Evolutionary conservation across 768 basidiomycete genomes (phyloP).

Genomic region (Stropharia rugosoannulata): DNA sequence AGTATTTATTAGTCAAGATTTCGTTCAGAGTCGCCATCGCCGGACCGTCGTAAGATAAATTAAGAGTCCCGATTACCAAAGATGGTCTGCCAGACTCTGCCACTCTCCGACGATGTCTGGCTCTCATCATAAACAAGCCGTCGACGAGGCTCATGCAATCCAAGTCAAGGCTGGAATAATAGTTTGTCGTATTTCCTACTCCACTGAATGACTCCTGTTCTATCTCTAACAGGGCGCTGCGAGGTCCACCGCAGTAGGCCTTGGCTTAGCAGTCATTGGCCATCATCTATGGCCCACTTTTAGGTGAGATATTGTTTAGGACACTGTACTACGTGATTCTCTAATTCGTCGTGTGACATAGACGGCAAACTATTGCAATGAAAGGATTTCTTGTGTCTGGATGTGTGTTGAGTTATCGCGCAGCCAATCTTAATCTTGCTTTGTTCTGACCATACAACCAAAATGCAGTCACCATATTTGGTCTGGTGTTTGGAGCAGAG

Average conservation of each 20-base stretch:
- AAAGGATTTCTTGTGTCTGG: constrained; percentile 77
- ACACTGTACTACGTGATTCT: not conserved
- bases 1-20: too few species aligned
- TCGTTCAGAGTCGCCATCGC: too few species aligned
- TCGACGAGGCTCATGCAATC: constrained; percentile 55
- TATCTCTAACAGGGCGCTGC: constrained; percentile 46
- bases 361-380: constrained; percentile 78
- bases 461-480: constrained; percentile 57
- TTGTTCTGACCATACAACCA: not conserved
- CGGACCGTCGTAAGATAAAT: too few species aligned
- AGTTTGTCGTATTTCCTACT: constrained; percentile 35
- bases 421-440: not conserved
- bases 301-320: constrained; percentile 40
- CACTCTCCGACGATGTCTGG: constrained; percentile 24
- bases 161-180: constrained; percentile 59
- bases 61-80: not conserved
- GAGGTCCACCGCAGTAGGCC: constrained; percentile 50
- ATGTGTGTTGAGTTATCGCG: constrained; percentile 43
- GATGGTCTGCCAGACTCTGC: not conserved
- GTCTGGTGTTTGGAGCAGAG: constrained; percentile 76
- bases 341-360: constrained; percentile 22
- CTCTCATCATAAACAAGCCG: constrained; percentile 45
- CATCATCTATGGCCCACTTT: constrained; percentile 76
- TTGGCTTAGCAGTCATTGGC: constrained; percentile 59
- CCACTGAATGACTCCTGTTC: constrained; percentile 10